phyloP scores from a whole-genome alignment of 2,329 filamentous ascomycete species.

The Penicillium palitans region DNA sequence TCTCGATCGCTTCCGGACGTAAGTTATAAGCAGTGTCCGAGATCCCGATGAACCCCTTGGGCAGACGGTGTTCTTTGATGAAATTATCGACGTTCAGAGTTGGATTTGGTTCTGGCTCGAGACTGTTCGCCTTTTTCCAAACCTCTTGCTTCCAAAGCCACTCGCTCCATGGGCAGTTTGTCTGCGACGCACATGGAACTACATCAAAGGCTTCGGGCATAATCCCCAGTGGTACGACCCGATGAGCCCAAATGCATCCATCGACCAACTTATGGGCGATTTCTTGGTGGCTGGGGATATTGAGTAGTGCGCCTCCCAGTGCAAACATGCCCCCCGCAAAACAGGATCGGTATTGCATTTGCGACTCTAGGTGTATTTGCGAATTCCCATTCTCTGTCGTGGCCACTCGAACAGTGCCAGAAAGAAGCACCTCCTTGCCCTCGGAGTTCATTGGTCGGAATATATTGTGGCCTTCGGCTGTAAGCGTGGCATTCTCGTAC shows the following conservation, averaged over 20 bases:
- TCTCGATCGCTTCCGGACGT: conserved; percentile 83
- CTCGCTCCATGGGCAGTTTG: conserved; percentile 44
- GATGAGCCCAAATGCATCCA: conserved; percentile 59
- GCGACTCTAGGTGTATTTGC: conserved; percentile 33
- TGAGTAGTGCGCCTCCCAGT: conserved; percentile 55
- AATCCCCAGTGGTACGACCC: conserved; percentile 51
- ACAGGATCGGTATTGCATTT: conserved; percentile 54
- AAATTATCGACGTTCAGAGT: conserved; percentile 13
- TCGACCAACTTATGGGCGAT: conserved; percentile 54
- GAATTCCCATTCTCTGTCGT: conserved; percentile 12
- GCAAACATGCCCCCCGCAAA: conserved; percentile 59
- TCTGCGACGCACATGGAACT: conserved; percentile 45
- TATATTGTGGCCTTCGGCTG: conserved; percentile 48
- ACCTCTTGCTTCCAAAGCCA: conserved; percentile 33
- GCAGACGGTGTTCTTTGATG: conserved; percentile 18
- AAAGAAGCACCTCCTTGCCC: conserved; percentile 49
- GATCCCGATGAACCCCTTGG: conserved; percentile 19
- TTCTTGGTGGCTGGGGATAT: conserved; percentile 50
- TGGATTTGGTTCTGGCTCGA: conserved; percentile 2
- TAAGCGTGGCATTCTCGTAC: conserved; percentile 55
- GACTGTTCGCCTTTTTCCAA: conserved; percentile 15
- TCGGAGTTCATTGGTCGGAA: conserved; percentile 53
- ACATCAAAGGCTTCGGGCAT: conserved; percentile 55
- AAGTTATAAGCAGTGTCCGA: conserved; percentile 19
- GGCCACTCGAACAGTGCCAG: conserved; percentile 44